Evolutionary conservation across 2,329 filamentous ascomycete genomes (phyloP), one percentile per base, ranked within the genome.

Genomic region (Xylaria sp.): DNA sequence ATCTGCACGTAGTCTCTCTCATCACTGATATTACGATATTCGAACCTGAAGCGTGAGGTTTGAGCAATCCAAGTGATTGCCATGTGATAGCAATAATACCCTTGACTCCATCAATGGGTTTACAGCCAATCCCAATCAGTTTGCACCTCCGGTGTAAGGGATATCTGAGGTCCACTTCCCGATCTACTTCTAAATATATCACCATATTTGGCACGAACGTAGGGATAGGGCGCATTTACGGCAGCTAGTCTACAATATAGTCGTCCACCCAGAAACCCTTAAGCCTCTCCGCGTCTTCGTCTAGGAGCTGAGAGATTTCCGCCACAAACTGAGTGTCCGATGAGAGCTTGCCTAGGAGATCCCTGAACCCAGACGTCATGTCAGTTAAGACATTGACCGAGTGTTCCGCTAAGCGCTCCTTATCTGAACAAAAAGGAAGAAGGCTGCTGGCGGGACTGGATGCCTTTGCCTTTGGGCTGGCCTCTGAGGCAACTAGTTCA

Each of bases 381-480:
- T 79, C 76, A 17, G 75, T 79, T 39, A 81, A 70, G n/a, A 80
- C 54, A 62, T 79, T 74, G 53, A 77, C 74, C 5, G 73, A 71
- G 57, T 77, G 77, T 48, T 75, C 74, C 4, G 74, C 55, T 14
- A 81, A 67, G 0, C 68, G 74, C 45, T 71, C 72, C 24, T 54
- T 64, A 56, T 60, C 69, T n/a, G 77, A 75, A 69, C 78, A 81
- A 65, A 78, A 77, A 4, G 79, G 77, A 30, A 82, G 75, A 47
- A 82, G 73, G n/a, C 51, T 61, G 24, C 71, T 74, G 51, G 69
- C 72, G 47, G 74, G 70, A n/a, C 67, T 72, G 2, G 68, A 45
- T 6, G 55, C 55, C 55, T 59, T 63, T 75, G 53, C 30, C n/a
- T n/a, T n/a, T n/a, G n/a, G 60, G 17, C 55, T 11, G 11, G 58